Conservation (phyloP, 2,329 filamentous ascomycete species). For the Akanthomyces dipterigenus region DNA sequence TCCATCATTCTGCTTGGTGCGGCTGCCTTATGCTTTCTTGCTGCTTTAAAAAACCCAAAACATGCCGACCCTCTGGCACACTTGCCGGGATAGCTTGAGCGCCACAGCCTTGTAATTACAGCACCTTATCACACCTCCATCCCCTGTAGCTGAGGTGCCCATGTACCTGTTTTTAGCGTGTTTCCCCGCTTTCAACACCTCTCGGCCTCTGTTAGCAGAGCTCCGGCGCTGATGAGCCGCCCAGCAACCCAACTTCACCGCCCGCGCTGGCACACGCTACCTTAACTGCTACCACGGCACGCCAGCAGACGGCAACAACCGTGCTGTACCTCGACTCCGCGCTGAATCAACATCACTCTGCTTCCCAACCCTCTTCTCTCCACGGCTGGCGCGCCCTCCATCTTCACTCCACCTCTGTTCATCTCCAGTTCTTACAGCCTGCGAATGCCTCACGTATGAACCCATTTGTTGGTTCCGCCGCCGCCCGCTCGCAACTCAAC, state of each 20-base stretch:
- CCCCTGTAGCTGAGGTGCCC: not conserved
- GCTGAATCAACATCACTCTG: slow-evolving; percentile 6
- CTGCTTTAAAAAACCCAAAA: not conserved
- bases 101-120: not conserved
- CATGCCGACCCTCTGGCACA: not conserved
- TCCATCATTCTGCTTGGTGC: not conserved
- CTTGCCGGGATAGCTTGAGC: not conserved
- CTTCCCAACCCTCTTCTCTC: not conserved
- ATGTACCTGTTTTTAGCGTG: not conserved
- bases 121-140: not conserved
- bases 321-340: not conserved
- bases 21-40: not conserved
- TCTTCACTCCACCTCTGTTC: not conserved
- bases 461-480: not conserved
- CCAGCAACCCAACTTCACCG: slow-evolving; percentile 2
- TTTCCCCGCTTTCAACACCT: not conserved
- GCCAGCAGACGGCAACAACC: not conserved
- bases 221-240: not conserved
- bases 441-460: slow-evolving; percentile 7
- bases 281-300: not conserved
- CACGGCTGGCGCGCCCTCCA: slow-evolving; percentile 6
- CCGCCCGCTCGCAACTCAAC: not conserved
- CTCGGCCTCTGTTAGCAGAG: not conserved
- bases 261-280: not conserved
- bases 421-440: not conserved